Conservation (phyloP, 129 eudicot genomes). For the Arctium minus region DNA sequence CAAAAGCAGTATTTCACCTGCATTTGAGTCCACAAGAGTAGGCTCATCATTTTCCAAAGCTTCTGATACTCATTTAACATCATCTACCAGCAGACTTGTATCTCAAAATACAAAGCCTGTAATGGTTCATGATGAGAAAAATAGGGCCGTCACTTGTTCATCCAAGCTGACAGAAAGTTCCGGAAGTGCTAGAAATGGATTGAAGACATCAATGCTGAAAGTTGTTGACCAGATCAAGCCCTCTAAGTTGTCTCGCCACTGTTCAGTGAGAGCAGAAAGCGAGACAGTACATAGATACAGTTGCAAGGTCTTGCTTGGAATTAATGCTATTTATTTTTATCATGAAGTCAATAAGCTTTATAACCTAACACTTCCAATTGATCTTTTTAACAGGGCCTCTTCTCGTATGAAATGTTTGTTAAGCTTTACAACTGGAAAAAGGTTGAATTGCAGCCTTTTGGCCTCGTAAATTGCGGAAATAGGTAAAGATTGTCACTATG, state of each 20-base stretch:
- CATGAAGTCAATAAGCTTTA: neutral
- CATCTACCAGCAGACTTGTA: constrained; percentile 20
- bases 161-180: constrained; percentile 21
- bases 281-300: constrained; percentile 40
- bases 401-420: constrained; percentile 70
- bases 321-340: neutral
- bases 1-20: constrained; percentile 19
- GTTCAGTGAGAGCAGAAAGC: constrained; percentile 35
- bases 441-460: constrained; percentile 70
- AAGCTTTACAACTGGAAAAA: constrained; percentile 73
- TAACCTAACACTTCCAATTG: neutral
- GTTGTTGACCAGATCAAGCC: constrained; percentile 58
- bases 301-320: constrained; percentile 40
- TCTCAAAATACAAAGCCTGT: constrained; percentile 32
- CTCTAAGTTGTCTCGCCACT: constrained; percentile 41
- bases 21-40: constrained; percentile 14
- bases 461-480: constrained; percentile 88
- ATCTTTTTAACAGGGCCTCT: constrained; percentile 53
- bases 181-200: constrained; percentile 32
- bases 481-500: constrained; percentile 39
- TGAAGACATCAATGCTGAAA: constrained; percentile 51
- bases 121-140: constrained; percentile 28
- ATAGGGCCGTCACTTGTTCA: constrained; percentile 18
- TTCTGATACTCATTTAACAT: constrained; percentile 28
- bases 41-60: constrained; percentile 21